Evolutionary conservation across 139 green algal species (phyloP), one percentile per base, ranked within the genome.

Genomic region (Pleodorina starrii): DNA sequence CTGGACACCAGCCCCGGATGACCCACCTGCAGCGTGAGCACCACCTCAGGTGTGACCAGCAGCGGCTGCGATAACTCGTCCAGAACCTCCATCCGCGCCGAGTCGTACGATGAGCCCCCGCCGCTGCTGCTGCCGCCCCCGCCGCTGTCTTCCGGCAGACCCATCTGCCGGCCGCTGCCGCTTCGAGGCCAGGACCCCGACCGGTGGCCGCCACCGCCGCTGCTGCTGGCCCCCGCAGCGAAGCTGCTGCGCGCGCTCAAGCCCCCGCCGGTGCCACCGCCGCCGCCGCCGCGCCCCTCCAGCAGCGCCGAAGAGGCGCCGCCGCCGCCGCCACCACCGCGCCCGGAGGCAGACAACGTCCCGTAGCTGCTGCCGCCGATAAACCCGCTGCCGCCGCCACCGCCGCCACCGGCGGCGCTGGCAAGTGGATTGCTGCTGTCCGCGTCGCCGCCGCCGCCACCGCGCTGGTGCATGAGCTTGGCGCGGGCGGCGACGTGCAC

Each of bases 61-160:
- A 90, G 75, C 81, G 90, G 85, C 81, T 94, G 85, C 21, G 76
- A n/a, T 25, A 90, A 71, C 73, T 91, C 91, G 57, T 93, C 84
- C n/a, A 73, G 5, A 19, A 90, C 36, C 80, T 86, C 72, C 44
- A 44, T 2, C 51, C 36, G 35, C 25, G n/a, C 19, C 2, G 57
- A 4, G 40, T 75, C 57, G 12, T 29, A 19, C n/a, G 25, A 17
- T 36, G 6, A 23, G 4, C 40, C 60, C 36, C 81, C 81, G 21
- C 35, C 48, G 32, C 74, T 48, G 46, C 76, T 29, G 5, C 23
- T 21, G n/a, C n/a, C n/a, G n/a, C n/a, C n/a, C n/a, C n/a, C n/a
- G n/a, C n/a, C n/a, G n/a, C n/a, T n/a, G n/a, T n/a, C n/a, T n/a
- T n/a, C n/a, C n/a, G n/a, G n/a, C n/a, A n/a, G n/a, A 35, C 11